Evolutionary conservation across 805 yeast species (phyloP).

Genomic region (Pichia eremophila): DNA sequence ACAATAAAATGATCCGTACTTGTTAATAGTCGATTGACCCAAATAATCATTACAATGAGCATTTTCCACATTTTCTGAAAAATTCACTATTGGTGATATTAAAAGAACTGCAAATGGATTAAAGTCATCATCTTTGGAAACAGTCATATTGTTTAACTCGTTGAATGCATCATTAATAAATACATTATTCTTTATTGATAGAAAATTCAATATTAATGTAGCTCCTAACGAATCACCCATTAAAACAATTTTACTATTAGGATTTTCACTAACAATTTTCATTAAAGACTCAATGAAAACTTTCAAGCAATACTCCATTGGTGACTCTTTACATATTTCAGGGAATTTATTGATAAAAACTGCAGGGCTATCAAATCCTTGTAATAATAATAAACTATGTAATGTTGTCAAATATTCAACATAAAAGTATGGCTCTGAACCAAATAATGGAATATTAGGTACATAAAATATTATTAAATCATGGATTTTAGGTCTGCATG

Average conservation of each 20-base stretch:
- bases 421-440: constrained; percentile 31
- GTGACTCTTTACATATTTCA: constrained; percentile 5
- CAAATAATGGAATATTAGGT: constrained; percentile 35
- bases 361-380: constrained; percentile 42
- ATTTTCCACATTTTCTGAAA: background rate
- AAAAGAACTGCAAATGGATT: constrained; percentile 19
- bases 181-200: constrained; percentile 15
- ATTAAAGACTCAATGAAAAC: background rate
- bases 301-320: constrained; percentile 4
- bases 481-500: constrained; percentile 23
- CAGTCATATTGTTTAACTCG: constrained; percentile 1
- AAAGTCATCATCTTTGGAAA: background rate
- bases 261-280: constrained; percentile 7
- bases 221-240: constrained; percentile 45
- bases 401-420: constrained; percentile 35
- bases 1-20: constrained; percentile 9
- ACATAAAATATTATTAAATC: constrained; percentile 37
- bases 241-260: constrained; percentile 24
- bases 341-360: constrained; percentile 30
- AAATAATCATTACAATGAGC: constrained; percentile 4
- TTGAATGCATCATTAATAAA: constrained; percentile 8
- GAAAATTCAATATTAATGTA: constrained; percentile 28
- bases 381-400: constrained; percentile 32
- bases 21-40: constrained; percentile 11
- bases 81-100: constrained; percentile 23